Evolutionary conservation across 2,329 filamentous ascomycete genomes (phyloP), one percentile per base, ranked within the genome.

Genomic region (Talaromyces sp.): DNA sequence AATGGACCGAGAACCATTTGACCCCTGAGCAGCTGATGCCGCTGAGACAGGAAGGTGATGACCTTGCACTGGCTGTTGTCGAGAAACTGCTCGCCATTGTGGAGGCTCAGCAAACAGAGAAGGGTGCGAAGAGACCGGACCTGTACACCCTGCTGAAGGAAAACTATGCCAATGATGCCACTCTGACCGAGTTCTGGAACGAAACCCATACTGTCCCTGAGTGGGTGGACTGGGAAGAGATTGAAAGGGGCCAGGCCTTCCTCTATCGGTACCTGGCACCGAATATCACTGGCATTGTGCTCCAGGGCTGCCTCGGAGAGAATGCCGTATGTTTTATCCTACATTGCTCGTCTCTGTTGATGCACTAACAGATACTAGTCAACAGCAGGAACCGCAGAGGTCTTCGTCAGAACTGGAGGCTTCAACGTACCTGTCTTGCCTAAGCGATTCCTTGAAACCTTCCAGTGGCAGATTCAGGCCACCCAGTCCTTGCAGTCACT

Each of bases 201-300:
- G 80, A 92, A 69, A 80, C 89, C 60, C 88, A 85, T 61, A 86
- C 82, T 0, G 75, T 91, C 4, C 90, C 89, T 0, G 79, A 83
- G 0, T 93, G 89, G 89, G 90, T 93, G 2, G 85, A 92, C 70
- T 93, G 89, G 89, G 82, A 83, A 1, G 88, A 92, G 70, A 88
- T 93, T 60, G 79, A 82, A 63, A 81, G 90, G 68, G 91, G 90
- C 0, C 90, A 93, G 71, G 84, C 89, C 66, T 84, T 92, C 0
- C 91, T 92, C 69, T 92, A 91, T 72, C 84, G 89, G 36, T 93
- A 92, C 72, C 88, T 85, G 19, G 32, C 32, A 9, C 32, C 32
- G 32, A 33, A 33, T 5, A 33, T 33, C 11, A 33, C 32, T 33
- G 32, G 32, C 4, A 33, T 33, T 13, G 32, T 33, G 32, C 32